These are phyloP conservation scores for Yamadazyma sp. DNA, from an alignment of 1,139 yeast species.

Conservation along the genomic window DNA sequence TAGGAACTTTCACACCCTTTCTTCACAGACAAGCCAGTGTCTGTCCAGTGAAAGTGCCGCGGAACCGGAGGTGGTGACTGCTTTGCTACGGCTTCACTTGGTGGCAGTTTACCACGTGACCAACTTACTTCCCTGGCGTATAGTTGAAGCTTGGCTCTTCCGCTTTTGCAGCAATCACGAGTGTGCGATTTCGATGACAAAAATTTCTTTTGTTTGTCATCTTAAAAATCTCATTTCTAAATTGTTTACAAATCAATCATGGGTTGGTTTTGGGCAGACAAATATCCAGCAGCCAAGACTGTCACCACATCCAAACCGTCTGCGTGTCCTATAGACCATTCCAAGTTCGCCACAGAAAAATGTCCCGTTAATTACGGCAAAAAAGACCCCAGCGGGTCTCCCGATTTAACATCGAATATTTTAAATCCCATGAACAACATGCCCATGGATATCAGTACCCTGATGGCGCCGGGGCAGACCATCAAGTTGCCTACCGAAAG, in stretches of 20 bases:
- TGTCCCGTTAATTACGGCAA: constrained; percentile 12
- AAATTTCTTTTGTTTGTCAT: neutral
- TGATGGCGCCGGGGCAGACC: constrained; percentile 78
- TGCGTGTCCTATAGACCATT: constrained; percentile 23
- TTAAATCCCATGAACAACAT: constrained; percentile 84
- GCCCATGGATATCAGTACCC: constrained; percentile 71
- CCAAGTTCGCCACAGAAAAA: constrained; percentile 7
- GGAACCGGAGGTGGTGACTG: no score
- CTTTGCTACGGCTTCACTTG: no score
- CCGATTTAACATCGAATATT: constrained; percentile 25
- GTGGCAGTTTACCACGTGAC: no score
- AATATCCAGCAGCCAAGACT: constrained; percentile 7
- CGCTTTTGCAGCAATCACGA: constrained; percentile 1
- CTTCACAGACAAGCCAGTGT: no score
- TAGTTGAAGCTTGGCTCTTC: no score
- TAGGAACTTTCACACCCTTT: no score
- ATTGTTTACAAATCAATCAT: constrained; percentile 25
- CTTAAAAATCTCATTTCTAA: neutral
- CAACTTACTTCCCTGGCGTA: no score
- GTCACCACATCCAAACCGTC: constrained; percentile 14
- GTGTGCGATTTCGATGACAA: neutral
- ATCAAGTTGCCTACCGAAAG: constrained; percentile 78
- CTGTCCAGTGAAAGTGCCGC: no score
- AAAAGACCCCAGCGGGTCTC: constrained; percentile 9
- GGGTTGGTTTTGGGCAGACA: constrained; percentile 87